phyloP scores from a whole-genome alignment of 2,329 filamentous ascomycete genomes.

The Ampelomyces quisqualis region DNA sequence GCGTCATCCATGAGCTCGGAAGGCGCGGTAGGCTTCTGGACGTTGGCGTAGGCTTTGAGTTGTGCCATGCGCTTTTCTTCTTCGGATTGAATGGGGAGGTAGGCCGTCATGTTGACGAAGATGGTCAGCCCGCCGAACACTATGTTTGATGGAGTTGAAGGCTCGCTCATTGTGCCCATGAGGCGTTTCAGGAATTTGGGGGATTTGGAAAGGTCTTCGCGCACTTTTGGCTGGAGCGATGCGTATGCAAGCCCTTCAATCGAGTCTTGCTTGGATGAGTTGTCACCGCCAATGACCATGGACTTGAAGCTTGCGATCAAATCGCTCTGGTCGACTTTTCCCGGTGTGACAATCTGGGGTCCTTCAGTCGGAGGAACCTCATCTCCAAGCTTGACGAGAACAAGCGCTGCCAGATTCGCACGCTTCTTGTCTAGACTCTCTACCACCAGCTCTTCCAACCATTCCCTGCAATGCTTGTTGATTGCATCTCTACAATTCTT shows the following conservation, averaged over 20 bases:
- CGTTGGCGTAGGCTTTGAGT: constrained; percentile 91
- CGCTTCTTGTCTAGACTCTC: constrained; percentile 63
- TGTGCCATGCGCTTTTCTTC: constrained; percentile 91
- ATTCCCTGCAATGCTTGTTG: constrained; percentile 78
- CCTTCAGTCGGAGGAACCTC: constrained; percentile 35
- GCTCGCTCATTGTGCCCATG: constrained; percentile 58
- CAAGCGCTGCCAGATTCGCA: constrained; percentile 54
- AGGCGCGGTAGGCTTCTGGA: constrained; percentile 62
- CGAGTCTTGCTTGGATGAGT: constrained; percentile 64
- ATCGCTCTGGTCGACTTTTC: constrained; percentile 46
- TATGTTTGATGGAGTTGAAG: constrained; percentile 54
- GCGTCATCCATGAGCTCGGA: no score
- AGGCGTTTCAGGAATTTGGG: constrained; percentile 67
- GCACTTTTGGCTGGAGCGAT: constrained; percentile 80
- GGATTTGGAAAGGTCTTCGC: constrained; percentile 75
- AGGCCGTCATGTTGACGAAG: constrained; percentile 79
- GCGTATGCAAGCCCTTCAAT: constrained; percentile 92
- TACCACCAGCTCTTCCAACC: constrained; percentile 81
- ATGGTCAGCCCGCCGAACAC: constrained; percentile 87
- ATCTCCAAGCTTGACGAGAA: constrained; percentile 59
- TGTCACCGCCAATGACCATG: constrained; percentile 63
- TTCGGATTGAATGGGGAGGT: constrained; percentile 74
- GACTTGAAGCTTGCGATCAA: constrained; percentile 60
- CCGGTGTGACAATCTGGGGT: constrained; percentile 35
- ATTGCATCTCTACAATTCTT: constrained; percentile 79